Evolutionary conservation across 2,329 filamentous ascomycete species (phyloP), one percentile per base, ranked within the genome.

Genomic region (Hypoxylon sp.): DNA sequence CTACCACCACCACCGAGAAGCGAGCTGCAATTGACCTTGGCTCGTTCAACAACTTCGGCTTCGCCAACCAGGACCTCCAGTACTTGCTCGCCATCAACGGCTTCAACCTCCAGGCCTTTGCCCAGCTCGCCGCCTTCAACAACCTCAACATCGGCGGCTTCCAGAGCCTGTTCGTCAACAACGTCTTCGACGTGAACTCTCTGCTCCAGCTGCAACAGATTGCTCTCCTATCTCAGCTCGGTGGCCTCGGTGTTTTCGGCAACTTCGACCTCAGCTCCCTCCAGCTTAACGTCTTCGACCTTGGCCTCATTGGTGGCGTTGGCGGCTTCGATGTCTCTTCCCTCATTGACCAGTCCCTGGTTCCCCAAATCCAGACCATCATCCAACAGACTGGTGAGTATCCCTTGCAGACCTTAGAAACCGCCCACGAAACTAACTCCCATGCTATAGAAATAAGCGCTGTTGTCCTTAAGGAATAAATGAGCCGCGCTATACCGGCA

Each of bases 111-210:
- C 68, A 76, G 51, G 70, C 70, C 6, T 74, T 78, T 36, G 73
- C 68, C n/a, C 67, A 75, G 67, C 75, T 82, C 74, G 79, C 80
- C 75, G 75, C 77, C 67, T 79, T 84, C 73, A 77, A 78, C 70
- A 73, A 75, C 69, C 73, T 78, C 53, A 67, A 77, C 71, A 71
- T 78, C 30, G 66, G 49, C 43, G 72, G 72, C 62, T 82, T 84
- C 75, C 71, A 76, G 69, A 73, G 76, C 65, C 69, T 81, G 45
- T 81, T 82, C 72, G 73, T 82, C 66, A 80, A 81, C 79, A 82
- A 86, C 76, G 80, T 82, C 61, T 80, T 84, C 70, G 77, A 79
- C 67, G 72, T 86, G 79, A 84, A 85, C 79, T 71, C 78, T 17
- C 76, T 86, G 67, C 79, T 86, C 48, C 77, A 78, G 71, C 77